A percentile compares a stretch with the other conserved stretches of the same genome.
These are phyloP conservation scores for Lagenidium giganteum DNA, from an alignment of 352 stramenopile genomes.

Conservation along the genomic window DNA sequence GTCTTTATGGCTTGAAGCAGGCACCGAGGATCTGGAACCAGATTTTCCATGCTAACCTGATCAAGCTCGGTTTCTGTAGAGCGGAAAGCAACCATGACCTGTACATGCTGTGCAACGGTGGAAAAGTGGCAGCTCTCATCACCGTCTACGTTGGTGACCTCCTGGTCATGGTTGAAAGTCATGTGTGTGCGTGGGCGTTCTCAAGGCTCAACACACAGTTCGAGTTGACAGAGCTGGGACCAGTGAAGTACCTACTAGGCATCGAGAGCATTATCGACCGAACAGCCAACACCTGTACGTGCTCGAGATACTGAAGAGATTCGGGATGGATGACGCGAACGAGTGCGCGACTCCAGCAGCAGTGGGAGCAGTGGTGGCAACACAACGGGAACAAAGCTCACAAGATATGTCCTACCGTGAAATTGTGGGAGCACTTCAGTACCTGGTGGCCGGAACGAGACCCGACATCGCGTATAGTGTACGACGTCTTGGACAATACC, in stretches of 20 bases:
- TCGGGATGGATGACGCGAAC: conserved; percentile 3
- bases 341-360: conserved; percentile 8
- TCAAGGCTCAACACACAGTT: too few species aligned
- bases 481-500: conserved; percentile 7
- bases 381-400: too few species aligned
- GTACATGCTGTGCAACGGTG: not conserved
- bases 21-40: conserved; percentile 8
- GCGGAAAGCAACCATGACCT: conserved; percentile 1
- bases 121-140: conserved; percentile 1
- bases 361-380: too few species aligned
- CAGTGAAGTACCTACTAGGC: conserved; percentile 8
- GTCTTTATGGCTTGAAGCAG: conserved; percentile 12
- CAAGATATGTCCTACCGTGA: conserved; percentile 3
- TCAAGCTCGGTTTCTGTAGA: not conserved
- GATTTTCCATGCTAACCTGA: conserved; percentile 1
- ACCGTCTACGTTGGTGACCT: conserved; percentile 9
- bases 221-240: conserved; percentile 1
- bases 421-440: conserved; percentile 9
- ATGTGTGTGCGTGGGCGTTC: not conserved
- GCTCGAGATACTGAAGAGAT: conserved; percentile 3
- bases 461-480: conserved; percentile 17
- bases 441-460: conserved; percentile 16
- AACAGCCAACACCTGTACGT: conserved; percentile 10
- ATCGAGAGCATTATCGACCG: too few species aligned
- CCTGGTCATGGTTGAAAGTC: not conserved